phyloP scores from a whole-genome alignment of 495 filamentous ascomycete genomes.

The Podospora comata region DNA sequence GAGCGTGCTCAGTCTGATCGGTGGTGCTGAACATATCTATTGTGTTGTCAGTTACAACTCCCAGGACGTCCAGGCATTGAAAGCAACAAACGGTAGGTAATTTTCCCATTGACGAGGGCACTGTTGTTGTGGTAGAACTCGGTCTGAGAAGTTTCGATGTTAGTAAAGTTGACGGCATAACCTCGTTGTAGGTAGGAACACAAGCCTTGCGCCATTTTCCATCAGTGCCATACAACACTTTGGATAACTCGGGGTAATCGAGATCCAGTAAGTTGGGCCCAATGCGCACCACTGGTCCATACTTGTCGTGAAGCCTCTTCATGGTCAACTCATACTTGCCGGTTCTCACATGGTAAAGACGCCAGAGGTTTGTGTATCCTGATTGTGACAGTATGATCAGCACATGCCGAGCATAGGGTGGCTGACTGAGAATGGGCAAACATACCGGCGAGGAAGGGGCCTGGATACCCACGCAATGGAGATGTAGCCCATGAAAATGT shows the following conservation, averaged over 20 bases:
- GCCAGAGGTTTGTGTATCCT: slow-evolving; percentile 42
- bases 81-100: slow-evolving; percentile 27
- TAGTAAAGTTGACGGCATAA: not conserved
- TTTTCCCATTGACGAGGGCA: slow-evolving; percentile 35
- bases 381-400: not conserved
- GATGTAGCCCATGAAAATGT: not conserved
- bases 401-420: not conserved
- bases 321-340: slow-evolving; percentile 29
- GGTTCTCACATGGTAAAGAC: slow-evolving; percentile 28
- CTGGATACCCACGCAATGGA: slow-evolving; percentile 15
- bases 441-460: slow-evolving; percentile 23
- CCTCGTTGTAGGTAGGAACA: not conserved
- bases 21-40: slow-evolving; percentile 31
- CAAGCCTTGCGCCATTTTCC: slow-evolving; percentile 29
- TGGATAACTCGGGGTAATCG: slow-evolving; percentile 37
- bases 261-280: slow-evolving; percentile 53
- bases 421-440: not conserved
- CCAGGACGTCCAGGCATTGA: not conserved
- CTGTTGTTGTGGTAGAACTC: slow-evolving; percentile 41
- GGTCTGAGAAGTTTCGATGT: slow-evolving; percentile 28
- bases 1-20: slow-evolving; percentile 31
- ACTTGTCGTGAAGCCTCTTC: slow-evolving; percentile 42
- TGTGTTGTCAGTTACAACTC: not conserved
- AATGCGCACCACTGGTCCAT: slow-evolving; percentile 53
- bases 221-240: slow-evolving; percentile 36